These are phyloP conservation scores for Suillus alpinus DNA, from an alignment of 768 basidiomycete species.

Conservation along the genomic window DNA sequence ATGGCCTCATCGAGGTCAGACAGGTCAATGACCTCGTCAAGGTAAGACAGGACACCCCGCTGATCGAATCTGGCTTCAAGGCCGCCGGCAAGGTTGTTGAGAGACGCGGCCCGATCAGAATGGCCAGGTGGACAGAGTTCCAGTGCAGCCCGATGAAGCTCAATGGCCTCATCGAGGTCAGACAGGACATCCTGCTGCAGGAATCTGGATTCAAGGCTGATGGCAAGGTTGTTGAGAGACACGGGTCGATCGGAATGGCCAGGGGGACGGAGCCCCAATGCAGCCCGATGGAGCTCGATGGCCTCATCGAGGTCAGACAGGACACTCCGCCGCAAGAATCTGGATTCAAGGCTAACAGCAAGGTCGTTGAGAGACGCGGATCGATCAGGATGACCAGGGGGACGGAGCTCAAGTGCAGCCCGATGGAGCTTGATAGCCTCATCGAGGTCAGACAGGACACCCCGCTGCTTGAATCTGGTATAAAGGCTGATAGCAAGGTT, in stretches of 20 bases:
- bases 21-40: too few species aligned
- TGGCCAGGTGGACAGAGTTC: neutral
- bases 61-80: slow-evolving; percentile 11
- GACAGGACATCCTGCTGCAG: neutral
- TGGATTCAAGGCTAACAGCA: slow-evolving; percentile 1
- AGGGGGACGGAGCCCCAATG: neutral
- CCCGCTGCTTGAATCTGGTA: neutral
- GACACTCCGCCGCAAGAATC: slow-evolving; percentile 7
- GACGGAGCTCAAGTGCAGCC: slow-evolving; percentile 6
- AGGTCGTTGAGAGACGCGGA: slow-evolving; percentile 2
- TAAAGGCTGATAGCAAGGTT: neutral
- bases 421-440: slow-evolving; percentile 9
- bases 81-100: slow-evolving; percentile 13
- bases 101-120: neutral
- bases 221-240: slow-evolving; percentile 13
- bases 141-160: neutral
- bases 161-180: slow-evolving; percentile 1
- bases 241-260: neutral
- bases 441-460: neutral
- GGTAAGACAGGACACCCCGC: neutral
- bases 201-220: neutral
- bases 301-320: slow-evolving; percentile 14
- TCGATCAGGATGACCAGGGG: slow-evolving; percentile 11
- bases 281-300: slow-evolving; percentile 5
- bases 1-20: slow-evolving; percentile 11